phyloP scores from a whole-genome alignment of 1,284 basidiomycete species.

The Heterobasidion parviporum region DNA sequence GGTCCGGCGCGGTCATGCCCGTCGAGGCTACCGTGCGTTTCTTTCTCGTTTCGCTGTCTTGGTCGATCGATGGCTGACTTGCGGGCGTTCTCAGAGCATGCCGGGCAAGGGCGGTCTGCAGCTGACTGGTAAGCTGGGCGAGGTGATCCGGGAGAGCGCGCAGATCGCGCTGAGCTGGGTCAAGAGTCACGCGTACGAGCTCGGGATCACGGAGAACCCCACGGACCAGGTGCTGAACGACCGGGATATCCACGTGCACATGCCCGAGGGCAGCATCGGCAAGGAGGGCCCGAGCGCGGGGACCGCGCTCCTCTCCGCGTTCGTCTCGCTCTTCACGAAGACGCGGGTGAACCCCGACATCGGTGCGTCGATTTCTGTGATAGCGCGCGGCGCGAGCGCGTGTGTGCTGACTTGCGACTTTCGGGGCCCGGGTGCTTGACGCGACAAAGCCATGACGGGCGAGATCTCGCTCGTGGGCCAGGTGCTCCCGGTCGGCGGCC shows the following conservation, averaged over 20 bases:
- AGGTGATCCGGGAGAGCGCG: conserved; percentile 94
- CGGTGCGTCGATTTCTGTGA: conserved; percentile 38
- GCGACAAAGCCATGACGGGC: conserved; percentile 78
- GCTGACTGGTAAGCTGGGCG: conserved; percentile 94
- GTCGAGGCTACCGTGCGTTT: conserved; percentile 81
- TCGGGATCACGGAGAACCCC: conserved; percentile 74
- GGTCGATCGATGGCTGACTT: not conserved
- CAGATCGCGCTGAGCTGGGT: conserved; percentile 94
- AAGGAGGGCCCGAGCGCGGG: conserved; percentile 98
- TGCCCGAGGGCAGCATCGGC: conserved; percentile 95
- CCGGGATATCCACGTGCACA: conserved; percentile 86
- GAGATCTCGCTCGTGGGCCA: conserved; percentile 91
- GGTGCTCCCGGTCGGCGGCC: conserved; percentile 86
- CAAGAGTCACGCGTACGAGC: conserved; percentile 81
- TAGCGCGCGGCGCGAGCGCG: too few relatives aligned
- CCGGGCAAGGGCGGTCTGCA: conserved; percentile 87
- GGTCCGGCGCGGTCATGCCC: conserved; percentile 94
- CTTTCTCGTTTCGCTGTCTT: not conserved
- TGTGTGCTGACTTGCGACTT: not conserved
- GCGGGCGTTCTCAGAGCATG: conserved; percentile 55
- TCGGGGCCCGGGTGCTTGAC: conserved; percentile 1
- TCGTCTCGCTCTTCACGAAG: conserved; percentile 86
- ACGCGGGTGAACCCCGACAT: conserved; percentile 80
- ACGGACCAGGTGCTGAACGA: conserved; percentile 78
- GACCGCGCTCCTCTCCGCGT: conserved; percentile 86